Evolutionary conservation across 164 flowering plant genomes (phyloP).

Genomic region (Macadamia integrifolia): DNA sequence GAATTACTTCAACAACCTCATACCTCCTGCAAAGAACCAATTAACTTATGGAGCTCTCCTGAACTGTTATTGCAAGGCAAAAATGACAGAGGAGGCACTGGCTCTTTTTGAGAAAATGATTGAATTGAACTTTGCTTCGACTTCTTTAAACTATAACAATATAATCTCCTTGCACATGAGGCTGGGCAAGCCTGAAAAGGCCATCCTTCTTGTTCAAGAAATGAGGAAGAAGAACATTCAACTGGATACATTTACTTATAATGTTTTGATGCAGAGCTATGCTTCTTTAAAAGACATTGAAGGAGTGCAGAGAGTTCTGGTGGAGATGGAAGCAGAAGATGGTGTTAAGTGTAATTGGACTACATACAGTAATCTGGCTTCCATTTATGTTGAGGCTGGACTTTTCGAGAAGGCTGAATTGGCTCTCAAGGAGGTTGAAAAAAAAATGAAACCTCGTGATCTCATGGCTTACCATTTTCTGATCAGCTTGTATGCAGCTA

Average conservation of each 20-base stretch:
- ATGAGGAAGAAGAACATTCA: constrained; percentile 22
- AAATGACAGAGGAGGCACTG: constrained; percentile 27
- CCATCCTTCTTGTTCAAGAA: constrained; percentile 21
- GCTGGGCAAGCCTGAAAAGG: constrained; percentile 28
- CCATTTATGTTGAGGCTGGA: constrained; percentile 26
- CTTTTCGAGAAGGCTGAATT: constrained; percentile 23
- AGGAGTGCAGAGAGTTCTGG: constrained; percentile 28
- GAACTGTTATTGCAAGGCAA: constrained; percentile 30
- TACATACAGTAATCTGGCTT: constrained; percentile 27
- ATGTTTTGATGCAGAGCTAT: constrained; percentile 28
- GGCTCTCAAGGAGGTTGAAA: constrained; percentile 29
- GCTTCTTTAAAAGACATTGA: constrained; percentile 29
- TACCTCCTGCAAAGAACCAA: constrained; percentile 23
- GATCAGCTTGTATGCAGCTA: constrained; percentile 25
- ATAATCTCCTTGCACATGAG: constrained; percentile 27
- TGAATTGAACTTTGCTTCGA: constrained; percentile 14
- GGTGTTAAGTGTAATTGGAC: constrained; percentile 12
- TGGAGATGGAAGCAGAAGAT: constrained; percentile 17
- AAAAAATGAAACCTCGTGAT: constrained; percentile 11
- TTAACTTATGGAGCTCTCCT: constrained; percentile 41
- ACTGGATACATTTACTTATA: constrained; percentile 26
- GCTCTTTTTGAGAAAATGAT: constrained; percentile 30
- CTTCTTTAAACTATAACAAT: constrained; percentile 22
- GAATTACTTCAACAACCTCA: constrained; percentile 30
- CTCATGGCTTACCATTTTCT: constrained; percentile 19